phyloP scores from a whole-genome alignment of 257 asterid species.

The Apocynum venetum region DNA sequence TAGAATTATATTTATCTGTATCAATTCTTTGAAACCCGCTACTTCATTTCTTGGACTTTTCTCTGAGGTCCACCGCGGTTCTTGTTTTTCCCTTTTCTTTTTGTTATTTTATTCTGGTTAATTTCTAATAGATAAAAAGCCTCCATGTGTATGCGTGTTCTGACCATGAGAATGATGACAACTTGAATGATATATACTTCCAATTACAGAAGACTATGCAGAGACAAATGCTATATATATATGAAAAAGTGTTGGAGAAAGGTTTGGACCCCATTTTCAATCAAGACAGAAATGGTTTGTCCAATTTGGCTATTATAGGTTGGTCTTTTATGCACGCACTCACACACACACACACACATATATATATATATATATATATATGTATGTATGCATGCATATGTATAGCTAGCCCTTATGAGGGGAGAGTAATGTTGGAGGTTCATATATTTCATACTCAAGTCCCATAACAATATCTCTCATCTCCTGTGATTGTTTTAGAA shows the following conservation, averaged over 20 bases:
- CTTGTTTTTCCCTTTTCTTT: background rate
- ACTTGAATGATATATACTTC: conserved; percentile 13
- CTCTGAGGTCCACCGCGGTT: background rate
- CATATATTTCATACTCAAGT: too few species aligned
- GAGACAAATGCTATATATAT: conserved; percentile 16
- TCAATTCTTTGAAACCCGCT: background rate
- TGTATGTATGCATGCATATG: too few species aligned
- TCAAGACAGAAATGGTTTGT: conserved; percentile 16
- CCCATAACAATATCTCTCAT: too few species aligned
- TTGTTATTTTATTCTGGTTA: background rate
- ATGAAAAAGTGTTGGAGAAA: conserved; percentile 1
- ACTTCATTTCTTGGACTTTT: background rate
- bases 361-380: background rate
- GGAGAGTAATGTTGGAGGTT: too few species aligned
- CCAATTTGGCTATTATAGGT: conserved; percentile 2
- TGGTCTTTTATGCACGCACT: background rate
- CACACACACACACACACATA: too few species aligned
- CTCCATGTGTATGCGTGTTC: background rate
- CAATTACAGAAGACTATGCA: conserved; percentile 18
- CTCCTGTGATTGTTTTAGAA: too few species aligned
- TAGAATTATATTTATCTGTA: background rate
- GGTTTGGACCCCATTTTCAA: conserved; percentile 18
- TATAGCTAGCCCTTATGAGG: too few species aligned
- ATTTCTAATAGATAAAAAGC: background rate
- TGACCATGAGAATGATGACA: conserved; percentile 23